Base-by-base conservation (phyloP, 208 protist genomes). In the Trypanosoma boissoni region DNA sequence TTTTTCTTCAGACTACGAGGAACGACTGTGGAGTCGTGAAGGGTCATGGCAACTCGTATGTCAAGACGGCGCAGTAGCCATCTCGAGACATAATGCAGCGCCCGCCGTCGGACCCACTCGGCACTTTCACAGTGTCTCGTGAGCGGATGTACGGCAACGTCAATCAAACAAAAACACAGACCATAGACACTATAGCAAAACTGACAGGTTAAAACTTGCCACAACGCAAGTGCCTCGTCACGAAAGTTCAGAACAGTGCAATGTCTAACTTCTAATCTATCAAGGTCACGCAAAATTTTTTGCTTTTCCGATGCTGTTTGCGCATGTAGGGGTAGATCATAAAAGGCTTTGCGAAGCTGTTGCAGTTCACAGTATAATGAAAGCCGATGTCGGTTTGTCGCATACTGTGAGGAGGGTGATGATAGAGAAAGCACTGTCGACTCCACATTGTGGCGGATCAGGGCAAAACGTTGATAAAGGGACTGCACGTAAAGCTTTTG, bases 241-340 rank as follows among this genome's bases (percentile, higher is more conserved):
- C 82, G 76, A 54, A 86, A 90, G 51, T 83, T 76, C 32, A 93
- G 67, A 29, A 68, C 37, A 3, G 69, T 76, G 69, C 86, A 92
- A 26, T 88, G 62, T 48, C 28, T 58, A 29, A 12, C 16, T 53
- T 89, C 78, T 55, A 84, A 48, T 29, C 9, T 31, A 10, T 80
- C 46, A 9, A 85, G 52, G 20, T 80, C 54, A 1, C 23, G 42
- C 31, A 83, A 54, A 46, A 79, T 49, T 18, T 37, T 53, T 5
- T 50, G n/a, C 31, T 72, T 74, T 20, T 83, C 78, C 6, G 69
- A 23, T 42, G 71, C 74, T 9, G 68, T 71, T 45, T 68, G 69
- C 14, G 34, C 26, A 2, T 31, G 44, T 8, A 46, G 26, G 9
- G 81, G 68, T 21, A 88, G 50, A 16, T 54, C 37, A 32, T 76